Conservation (phyloP, 208 protist species). For the Jaenimonas drosophilae region DNA sequence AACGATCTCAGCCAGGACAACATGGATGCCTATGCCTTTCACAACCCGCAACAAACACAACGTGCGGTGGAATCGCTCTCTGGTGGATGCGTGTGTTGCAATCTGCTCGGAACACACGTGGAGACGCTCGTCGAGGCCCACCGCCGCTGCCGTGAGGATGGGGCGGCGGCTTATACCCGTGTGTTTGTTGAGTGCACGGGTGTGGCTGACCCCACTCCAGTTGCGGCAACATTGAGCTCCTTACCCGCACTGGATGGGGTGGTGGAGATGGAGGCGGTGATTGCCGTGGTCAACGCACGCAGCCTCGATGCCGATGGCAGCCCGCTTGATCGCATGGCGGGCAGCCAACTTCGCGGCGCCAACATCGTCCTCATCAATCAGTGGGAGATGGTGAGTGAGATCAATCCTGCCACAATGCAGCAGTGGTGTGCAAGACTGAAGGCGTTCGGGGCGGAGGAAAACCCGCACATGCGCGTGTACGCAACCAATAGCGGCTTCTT, state of each 20-base stretch:
- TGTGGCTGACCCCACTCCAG: slow-evolving; percentile 21
- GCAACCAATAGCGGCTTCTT: slow-evolving; percentile 13
- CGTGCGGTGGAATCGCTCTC: slow-evolving; percentile 7
- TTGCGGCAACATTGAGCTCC: slow-evolving; percentile 16
- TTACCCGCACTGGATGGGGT: slow-evolving; percentile 15
- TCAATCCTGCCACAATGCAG: background rate
- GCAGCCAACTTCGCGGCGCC: slow-evolving; percentile 11
- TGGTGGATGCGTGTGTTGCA: slow-evolving; percentile 43
- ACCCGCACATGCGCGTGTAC: slow-evolving; percentile 18
- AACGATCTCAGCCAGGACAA: slow-evolving; percentile 21
- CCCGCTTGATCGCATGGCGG: slow-evolving; percentile 2
- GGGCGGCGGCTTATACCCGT: slow-evolving; percentile 7
- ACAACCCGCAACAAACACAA: background rate
- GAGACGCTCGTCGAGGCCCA: slow-evolving; percentile 11
- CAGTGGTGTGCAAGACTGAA: slow-evolving; percentile 9
- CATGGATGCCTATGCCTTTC: slow-evolving; percentile 12
- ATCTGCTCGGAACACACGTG: slow-evolving; percentile 21
- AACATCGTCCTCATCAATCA: slow-evolving; percentile 34
- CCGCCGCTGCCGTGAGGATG: background rate
- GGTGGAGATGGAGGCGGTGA: slow-evolving; percentile 21
- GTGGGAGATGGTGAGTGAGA: slow-evolving; percentile 11
- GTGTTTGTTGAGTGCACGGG: slow-evolving; percentile 38
- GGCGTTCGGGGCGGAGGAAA: slow-evolving; percentile 6
- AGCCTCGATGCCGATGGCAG: background rate
- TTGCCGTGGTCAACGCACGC: slow-evolving; percentile 20